Conservation (phyloP, 2,329 filamentous ascomycete genomes). For the Sporothrix pallida region DNA sequence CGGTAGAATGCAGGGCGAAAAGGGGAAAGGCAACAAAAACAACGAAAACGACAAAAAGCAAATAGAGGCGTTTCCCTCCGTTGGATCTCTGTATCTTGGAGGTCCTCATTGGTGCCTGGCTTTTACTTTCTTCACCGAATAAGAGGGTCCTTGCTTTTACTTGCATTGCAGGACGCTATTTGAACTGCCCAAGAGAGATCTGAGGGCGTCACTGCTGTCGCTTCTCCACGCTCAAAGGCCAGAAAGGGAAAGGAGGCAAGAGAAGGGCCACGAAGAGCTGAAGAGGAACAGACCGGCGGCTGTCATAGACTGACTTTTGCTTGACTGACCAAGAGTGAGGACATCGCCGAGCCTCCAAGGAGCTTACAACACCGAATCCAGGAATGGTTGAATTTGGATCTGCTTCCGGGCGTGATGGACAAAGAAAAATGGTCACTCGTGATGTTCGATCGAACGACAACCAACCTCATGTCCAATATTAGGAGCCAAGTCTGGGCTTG, state of each 20-base stretch:
- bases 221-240: not conserved
- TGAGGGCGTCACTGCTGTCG: not conserved
- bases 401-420: not conserved
- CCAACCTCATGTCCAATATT: not conserved
- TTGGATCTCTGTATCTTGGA: not conserved
- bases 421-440: not conserved
- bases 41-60: not conserved
- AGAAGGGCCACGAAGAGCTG: not conserved
- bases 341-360: not conserved
- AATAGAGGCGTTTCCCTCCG: not conserved
- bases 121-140: slow-evolving; percentile 3
- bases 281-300: not conserved
- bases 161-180: slow-evolving; percentile 21
- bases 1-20: not conserved
- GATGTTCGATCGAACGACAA: not conserved
- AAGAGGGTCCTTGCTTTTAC: slow-evolving; percentile 18
- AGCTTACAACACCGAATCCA: not conserved
- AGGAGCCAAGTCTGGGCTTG: not conserved
- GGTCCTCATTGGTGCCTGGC: not conserved
- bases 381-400: not conserved
- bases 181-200: not conserved
- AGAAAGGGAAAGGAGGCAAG: not conserved
- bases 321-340: not conserved
- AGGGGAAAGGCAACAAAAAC: not conserved
- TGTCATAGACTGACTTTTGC: not conserved